These are phyloP conservation scores for Ceratobasidium sp. DNA, from an alignment of 1,284 basidiomycete species.

Conservation along the genomic window DNA sequence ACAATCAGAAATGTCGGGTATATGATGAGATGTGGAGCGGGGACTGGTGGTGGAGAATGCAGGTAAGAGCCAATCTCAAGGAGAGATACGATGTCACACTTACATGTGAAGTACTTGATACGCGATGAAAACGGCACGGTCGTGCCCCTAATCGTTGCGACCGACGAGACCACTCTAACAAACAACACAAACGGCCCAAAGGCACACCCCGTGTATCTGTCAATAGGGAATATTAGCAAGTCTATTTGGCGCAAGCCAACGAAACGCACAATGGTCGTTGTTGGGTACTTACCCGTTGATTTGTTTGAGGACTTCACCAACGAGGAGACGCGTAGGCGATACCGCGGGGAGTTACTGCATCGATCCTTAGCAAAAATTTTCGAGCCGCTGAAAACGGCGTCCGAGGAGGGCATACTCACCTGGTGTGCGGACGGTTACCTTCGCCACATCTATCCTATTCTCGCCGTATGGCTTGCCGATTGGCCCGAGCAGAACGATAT, in stretches of 20 bases:
- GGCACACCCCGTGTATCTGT: background rate
- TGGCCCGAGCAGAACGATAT: conserved; percentile 19
- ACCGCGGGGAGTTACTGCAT: background rate
- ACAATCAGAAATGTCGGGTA: background rate
- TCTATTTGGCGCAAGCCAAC: conserved; percentile 17
- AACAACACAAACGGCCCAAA: background rate
- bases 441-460: conserved; percentile 35
- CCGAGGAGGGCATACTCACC: background rate
- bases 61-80: background rate
- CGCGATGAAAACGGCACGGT: background rate
- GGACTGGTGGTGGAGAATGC: conserved; percentile 9
- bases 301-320: background rate
- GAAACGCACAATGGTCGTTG: background rate
- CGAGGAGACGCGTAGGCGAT: background rate
- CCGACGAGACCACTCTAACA: background rate
- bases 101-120: background rate
- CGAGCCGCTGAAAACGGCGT: conserved; percentile 11
- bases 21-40: conserved; percentile 22
- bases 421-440: conserved; percentile 23
- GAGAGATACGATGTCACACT: background rate
- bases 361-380: conserved; percentile 42
- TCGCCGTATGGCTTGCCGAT: conserved; percentile 9
- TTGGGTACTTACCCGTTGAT: conserved; percentile 34
- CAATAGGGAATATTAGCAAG: conserved; percentile 39
- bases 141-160: background rate